Base-by-base conservation (phyloP, 202 grass and related monocot species). In the Zizania palustris region DNA sequence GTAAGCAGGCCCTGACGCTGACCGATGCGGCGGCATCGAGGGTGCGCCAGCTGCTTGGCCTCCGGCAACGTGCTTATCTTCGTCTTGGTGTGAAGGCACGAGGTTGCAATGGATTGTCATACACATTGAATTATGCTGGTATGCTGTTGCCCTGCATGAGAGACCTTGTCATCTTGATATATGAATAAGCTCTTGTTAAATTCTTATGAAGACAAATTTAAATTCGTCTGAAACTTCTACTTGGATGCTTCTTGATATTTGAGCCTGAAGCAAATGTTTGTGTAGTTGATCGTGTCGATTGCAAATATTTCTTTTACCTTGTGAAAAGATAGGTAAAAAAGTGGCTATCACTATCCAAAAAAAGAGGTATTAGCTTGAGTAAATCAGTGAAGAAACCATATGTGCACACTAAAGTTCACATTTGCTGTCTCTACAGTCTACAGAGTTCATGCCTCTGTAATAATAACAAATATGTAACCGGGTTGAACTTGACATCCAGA, bases 61-160 rank as follows among this genome's bases (percentile, higher is more conserved):
- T 80, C 22, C 81, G 90, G 11, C 81, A 89, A 39, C 62, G 73
- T 21, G n/a, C 83, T 46, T 93, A 87, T 46, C 87, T 93, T 42
- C 81, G 81, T 2, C 65, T 89, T 14, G 86, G 90, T 15, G 84
- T 93, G 41, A 93, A 93, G 36, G 72, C 86, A 0, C 83, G 87
- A 4, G 90, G 90, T 59, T 93, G 90, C 72, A 89, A 93, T 68
- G 90, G 87, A 21, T 66, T 93, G 75, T 93, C 82, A 34, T 90
- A 90, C 75, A 86, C 85, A 21, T 45, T 93, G 11, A 88, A 90
- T 80, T 93, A 88, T 83, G 72, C 85, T 50, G 85, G 88, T 88
- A 65, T 22, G 46, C 42, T 33, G 44, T 59, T 68, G 9, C 51
- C 19, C 19, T 4, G 1, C 20, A 0, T 10, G 13, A 43, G 13